Conservation (phyloP, 176 grass and related monocot genomes). For the Miscanthus lutarioriparius region DNA sequence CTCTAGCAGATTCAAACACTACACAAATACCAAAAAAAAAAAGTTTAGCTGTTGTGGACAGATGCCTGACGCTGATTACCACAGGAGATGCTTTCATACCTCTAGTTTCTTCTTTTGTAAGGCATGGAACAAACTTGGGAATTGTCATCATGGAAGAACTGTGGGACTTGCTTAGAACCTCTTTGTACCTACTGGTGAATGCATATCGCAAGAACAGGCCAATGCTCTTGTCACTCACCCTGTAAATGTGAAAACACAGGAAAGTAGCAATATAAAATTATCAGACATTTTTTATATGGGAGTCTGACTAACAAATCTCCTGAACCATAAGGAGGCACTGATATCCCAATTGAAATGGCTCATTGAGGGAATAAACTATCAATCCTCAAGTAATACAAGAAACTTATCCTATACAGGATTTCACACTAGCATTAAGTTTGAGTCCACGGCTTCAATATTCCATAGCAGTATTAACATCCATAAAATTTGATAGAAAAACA, state of each 20-base stretch:
- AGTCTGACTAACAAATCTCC: background rate
- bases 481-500: background rate
- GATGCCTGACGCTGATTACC: background rate
- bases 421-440: background rate
- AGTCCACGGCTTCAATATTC: background rate
- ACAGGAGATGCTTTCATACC: slow-evolving; percentile 33
- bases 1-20: slow-evolving; percentile 81
- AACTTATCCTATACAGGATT: background rate
- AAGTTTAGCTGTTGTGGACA: background rate
- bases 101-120: slow-evolving; percentile 82
- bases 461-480: background rate
- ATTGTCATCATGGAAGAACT: slow-evolving; percentile 50
- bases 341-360: background rate
- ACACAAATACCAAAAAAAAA: background rate
- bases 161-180: slow-evolving; percentile 92
- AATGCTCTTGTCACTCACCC: slow-evolving; percentile 83
- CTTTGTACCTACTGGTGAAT: slow-evolving; percentile 84
- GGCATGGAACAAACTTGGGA: slow-evolving; percentile 71
- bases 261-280: background rate
- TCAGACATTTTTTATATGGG: background rate
- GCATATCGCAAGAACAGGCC: slow-evolving; percentile 71
- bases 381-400: background rate
- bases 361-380: background rate
- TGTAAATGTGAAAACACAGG: slow-evolving; percentile 20
- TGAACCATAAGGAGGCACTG: background rate